Percentiles rank a stretch among this genome's conserved stretches.
Evolutionary conservation across 2,329 filamentous ascomycete genomes (phyloP).

Genomic region (Cladosporium colombiae): DNA sequence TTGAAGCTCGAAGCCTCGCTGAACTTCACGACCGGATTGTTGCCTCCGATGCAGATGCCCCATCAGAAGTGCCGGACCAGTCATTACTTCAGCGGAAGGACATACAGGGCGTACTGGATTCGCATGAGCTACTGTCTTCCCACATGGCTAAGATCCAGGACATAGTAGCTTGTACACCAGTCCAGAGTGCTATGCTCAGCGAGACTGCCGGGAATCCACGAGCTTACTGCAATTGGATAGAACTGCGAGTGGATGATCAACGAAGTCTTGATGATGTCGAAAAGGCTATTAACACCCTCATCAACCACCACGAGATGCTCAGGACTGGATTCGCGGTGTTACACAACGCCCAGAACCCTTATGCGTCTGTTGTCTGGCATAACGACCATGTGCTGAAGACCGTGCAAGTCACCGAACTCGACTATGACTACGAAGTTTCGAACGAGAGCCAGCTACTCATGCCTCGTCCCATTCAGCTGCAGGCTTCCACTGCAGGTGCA

Average conservation of each 20-base stretch:
- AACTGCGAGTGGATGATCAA: slow-evolving; percentile 56
- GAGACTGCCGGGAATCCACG: slow-evolving; percentile 64
- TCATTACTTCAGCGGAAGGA: slow-evolving; percentile 5
- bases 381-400: slow-evolving; percentile 1
- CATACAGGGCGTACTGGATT: neutral
- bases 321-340: slow-evolving; percentile 71
- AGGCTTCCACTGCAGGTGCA: slow-evolving; percentile 28
- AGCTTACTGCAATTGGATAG: slow-evolving; percentile 78
- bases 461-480: slow-evolving; percentile 65
- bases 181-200: slow-evolving; percentile 78
- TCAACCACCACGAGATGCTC: slow-evolving; percentile 63
- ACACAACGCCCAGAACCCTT: slow-evolving; percentile 47
- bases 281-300: slow-evolving; percentile 54
- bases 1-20: slow-evolving; percentile 56
- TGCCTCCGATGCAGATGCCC: neutral
- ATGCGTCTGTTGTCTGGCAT: slow-evolving; percentile 67
- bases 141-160: slow-evolving; percentile 35
- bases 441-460: slow-evolving; percentile 9
- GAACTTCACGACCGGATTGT: slow-evolving; percentile 2
- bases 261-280: slow-evolving; percentile 22
- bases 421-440: slow-evolving; percentile 25
- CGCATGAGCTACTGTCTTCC: neutral
- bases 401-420: slow-evolving; percentile 12
- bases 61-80: neutral
- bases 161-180: slow-evolving; percentile 64